Evolutionary conservation across 1,284 basidiomycete species (phyloP).

Genomic region (Cryptococcus floricola): DNA sequence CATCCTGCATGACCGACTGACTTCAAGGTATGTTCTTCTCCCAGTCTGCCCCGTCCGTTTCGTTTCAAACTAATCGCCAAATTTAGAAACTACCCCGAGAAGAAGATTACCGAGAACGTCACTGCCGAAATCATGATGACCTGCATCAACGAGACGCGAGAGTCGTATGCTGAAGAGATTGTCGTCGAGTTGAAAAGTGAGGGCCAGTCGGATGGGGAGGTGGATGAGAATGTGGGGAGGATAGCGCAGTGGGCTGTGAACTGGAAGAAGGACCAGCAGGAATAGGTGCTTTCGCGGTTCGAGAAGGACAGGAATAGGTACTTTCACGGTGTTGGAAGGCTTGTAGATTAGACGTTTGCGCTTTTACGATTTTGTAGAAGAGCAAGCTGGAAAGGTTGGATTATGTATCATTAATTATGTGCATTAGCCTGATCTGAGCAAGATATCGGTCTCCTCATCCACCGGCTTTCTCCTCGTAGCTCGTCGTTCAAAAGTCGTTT

Average conservation of each 20-base stretch:
- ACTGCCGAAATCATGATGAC: slow-evolving; percentile 98
- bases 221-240: slow-evolving; percentile 79
- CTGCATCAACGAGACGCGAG: slow-evolving; percentile 79
- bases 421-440: slow-evolving; percentile 1
- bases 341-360: neutral
- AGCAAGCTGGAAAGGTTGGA: neutral
- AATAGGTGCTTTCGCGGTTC: neutral
- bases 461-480: neutral
- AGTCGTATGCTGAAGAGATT: slow-evolving; percentile 78
- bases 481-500: slow-evolving; percentile 1
- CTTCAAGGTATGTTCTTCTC: slow-evolving; percentile 66
- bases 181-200: slow-evolving; percentile 83
- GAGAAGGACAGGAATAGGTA: neutral
- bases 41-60: neutral
- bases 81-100: slow-evolving; percentile 68
- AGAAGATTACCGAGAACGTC: slow-evolving; percentile 98
- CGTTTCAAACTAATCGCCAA: neutral
- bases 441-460: neutral
- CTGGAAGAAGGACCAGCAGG: slow-evolving; percentile 56
- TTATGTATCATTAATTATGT: slow-evolving; percentile 8
- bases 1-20: slow-evolving; percentile 86
- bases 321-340: neutral
- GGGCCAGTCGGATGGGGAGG: slow-evolving; percentile 58
- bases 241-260: slow-evolving; percentile 78
- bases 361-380: neutral